phyloP scores from a whole-genome alignment of 2,329 filamentous ascomycete species.

The Pseudogymnoascus sp. region DNA sequence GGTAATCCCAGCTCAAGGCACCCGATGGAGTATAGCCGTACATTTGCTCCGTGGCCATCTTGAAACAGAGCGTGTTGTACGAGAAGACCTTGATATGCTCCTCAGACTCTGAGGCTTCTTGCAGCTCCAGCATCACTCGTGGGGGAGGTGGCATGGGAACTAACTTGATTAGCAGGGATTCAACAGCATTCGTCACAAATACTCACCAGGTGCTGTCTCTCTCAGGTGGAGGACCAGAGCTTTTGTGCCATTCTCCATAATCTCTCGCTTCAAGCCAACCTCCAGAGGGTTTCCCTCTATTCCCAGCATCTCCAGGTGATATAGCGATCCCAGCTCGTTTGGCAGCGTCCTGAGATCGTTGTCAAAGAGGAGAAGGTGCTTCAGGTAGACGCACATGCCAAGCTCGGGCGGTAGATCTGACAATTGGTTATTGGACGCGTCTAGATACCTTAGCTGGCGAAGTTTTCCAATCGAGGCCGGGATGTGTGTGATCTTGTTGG shows the following conservation, averaged over 20 bases:
- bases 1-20: conserved; percentile 79
- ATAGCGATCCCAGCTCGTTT: conserved; percentile 79
- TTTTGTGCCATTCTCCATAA: conserved; percentile 82
- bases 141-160: conserved; percentile 69
- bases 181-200: background rate
- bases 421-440: conserved; percentile 83
- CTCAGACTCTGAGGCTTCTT: conserved; percentile 45
- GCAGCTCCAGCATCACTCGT: conserved; percentile 72
- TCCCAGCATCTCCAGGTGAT: conserved; percentile 79
- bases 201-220: conserved; percentile 76
- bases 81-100: conserved; percentile 79
- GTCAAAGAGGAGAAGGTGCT: conserved; percentile 78
- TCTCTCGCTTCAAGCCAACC: conserved; percentile 65
- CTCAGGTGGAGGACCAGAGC: conserved; percentile 74
- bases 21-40: conserved; percentile 86
- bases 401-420: conserved; percentile 77
- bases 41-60: conserved; percentile 73
- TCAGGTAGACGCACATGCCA: conserved; percentile 92
- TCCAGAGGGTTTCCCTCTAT: conserved; percentile 87
- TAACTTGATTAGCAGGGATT: conserved; percentile 31
- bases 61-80: conserved; percentile 94
- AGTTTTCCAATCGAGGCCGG: conserved; percentile 75
- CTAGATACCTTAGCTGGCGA: conserved; percentile 71
- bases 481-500: conserved; percentile 79
- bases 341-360: conserved; percentile 80